Evolutionary conservation across 2,329 filamentous ascomycete genomes (phyloP), one percentile per base, ranked within the genome.

Genomic region (Calonectria honghensis): DNA sequence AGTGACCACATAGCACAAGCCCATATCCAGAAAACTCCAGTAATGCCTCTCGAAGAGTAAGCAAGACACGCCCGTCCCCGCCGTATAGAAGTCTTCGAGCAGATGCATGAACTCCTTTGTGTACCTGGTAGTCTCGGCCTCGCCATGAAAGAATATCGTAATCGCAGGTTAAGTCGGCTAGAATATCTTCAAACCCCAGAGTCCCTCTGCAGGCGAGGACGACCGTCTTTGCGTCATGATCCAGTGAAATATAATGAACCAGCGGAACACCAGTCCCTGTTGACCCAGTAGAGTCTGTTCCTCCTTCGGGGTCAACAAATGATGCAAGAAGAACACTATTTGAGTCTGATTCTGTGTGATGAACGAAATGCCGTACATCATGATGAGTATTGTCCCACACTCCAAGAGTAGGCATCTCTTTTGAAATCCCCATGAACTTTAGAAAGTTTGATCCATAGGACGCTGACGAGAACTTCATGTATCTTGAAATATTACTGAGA

Each of bases 51-150:
- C 91, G 90, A 24, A 95, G 89, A 0, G 92, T 94, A 54, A 91
- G 87, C 75, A 95, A 87, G 2, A 95, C 92, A 32, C 91, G 88
- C 1, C 92, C 92, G 64, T 94, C 93, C 61, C 90, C 91, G 11
- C 93, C 93, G 79, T 93, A 93, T 0, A 95, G 85, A 0, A 95
- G 87, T 14, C 93, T 90, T 27, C 90, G 88, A 5, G 93, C 93
- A 1, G 93, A 94, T 0, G 93, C 93, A 81, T 94, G 93, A 70
- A 95, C 92, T 18, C 93, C 93, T 82, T 94, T 94, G 84, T 95
- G 93, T 0, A 95, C 93, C 77, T 93, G 91, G 85, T 94, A 94
- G 1, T 86, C 85, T 73, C 88, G 90, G 20, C 92, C 92, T 72
- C 91, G 89, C 92, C 93, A 93, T 6, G 86, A 75, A 13, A 94